phyloP scores from a whole-genome alignment of 257 asterid genomes.

The Mitragyna speciosa region DNA sequence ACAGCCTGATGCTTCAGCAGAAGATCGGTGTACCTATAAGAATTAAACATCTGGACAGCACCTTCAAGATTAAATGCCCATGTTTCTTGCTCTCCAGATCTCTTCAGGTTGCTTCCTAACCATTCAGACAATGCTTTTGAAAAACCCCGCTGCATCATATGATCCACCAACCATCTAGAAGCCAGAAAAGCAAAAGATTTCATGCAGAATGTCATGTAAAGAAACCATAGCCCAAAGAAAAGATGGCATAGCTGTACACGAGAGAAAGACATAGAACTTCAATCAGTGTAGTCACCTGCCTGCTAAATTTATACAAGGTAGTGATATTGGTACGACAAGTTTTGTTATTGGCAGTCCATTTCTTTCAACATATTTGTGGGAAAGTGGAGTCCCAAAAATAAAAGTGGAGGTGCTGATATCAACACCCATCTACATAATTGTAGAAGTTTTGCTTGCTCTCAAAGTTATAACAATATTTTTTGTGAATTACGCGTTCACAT shows the following conservation, averaged over 20 bases:
- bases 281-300: not conserved
- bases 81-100: constrained; percentile 59
- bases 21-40: constrained; percentile 54
- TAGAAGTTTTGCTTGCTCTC: not conserved
- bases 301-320: not conserved
- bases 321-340: too few relatives aligned
- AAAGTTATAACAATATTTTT: not conserved
- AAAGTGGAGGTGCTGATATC: too few relatives aligned
- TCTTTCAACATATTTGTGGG: too few relatives aligned
- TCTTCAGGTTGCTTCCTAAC: constrained; percentile 92
- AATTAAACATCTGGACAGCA: constrained; percentile 80
- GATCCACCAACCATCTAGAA: constrained; percentile 91
- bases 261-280: constrained; percentile 2
- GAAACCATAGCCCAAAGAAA: not conserved
- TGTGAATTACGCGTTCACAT: not conserved
- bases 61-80: constrained; percentile 94
- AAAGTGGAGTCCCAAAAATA: too few relatives aligned
- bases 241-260: not conserved
- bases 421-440: not conserved
- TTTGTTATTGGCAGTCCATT: too few relatives aligned
- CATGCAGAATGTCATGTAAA: not conserved
- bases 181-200: constrained; percentile 1
- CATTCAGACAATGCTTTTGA: constrained; percentile 83
- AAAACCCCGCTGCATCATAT: constrained; percentile 76
- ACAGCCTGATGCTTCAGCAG: not conserved